Evolutionary conservation across 2,329 filamentous ascomycete species (phyloP).

Genomic region (Claviceps sp.): DNA sequence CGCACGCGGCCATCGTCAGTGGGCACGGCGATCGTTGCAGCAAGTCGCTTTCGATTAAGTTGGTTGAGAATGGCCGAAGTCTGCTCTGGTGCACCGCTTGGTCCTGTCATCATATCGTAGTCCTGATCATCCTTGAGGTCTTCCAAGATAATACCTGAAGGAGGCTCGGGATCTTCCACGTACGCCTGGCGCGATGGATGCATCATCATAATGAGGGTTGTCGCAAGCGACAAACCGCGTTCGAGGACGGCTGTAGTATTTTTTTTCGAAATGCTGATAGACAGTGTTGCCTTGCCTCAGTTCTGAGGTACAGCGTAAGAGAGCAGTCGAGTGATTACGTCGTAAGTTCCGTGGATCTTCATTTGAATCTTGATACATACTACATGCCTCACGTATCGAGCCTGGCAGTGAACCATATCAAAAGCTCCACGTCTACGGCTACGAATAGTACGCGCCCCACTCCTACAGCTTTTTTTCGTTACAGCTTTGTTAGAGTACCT

Average conservation of each 20-base stretch:
- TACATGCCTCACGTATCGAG: too few relatives aligned
- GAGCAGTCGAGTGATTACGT: neutral
- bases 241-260: neutral
- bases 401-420: too few relatives aligned
- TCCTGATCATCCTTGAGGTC: conserved; percentile 58
- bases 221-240: neutral
- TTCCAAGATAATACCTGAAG: conserved; percentile 35
- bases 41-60: conserved; percentile 81
- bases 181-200: conserved; percentile 88
- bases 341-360: neutral
- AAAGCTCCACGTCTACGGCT: too few relatives aligned
- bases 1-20: conserved; percentile 87
- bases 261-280: neutral
- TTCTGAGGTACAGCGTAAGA: neutral
- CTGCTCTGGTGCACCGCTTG: conserved; percentile 63
- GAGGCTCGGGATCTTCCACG: conserved; percentile 67
- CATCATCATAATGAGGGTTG: conserved; percentile 47
- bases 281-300: neutral
- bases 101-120: conserved; percentile 60
- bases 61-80: conserved; percentile 76
- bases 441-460: too few relatives aligned
- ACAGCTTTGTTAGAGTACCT: too few relatives aligned
- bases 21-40: conserved; percentile 78
- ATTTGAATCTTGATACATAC: neutral
- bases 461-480: too few relatives aligned